A percentile compares a stretch with the other conserved stretches of the same genome.
These are phyloP conservation scores for Isatis tinctoria DNA, from an alignment of 345 rosid species.

Conservation along the genomic window DNA sequence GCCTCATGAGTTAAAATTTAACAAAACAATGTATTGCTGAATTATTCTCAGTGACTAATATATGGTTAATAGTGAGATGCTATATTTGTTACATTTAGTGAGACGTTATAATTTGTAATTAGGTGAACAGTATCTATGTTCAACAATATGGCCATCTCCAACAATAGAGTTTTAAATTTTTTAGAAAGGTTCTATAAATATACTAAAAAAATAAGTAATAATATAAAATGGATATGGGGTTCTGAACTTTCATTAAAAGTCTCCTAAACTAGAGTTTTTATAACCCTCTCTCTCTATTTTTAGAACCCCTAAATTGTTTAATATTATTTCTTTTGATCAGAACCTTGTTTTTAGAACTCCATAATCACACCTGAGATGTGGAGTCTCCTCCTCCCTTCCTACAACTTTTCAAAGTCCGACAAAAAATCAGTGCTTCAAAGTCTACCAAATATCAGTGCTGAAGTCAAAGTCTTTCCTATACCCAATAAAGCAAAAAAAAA, in stretches of 20 bases:
- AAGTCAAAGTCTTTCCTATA: conserved; percentile 32
- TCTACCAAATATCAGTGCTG: conserved; percentile 27
- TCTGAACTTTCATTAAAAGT: too few species aligned
- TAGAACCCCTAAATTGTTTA: too few species aligned
- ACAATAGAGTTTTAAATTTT: too few species aligned
- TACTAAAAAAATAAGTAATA: too few species aligned
- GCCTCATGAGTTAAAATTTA: neutral
- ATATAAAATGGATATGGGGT: too few species aligned
- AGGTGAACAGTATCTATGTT: neutral
- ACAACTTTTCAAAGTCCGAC: conserved; percentile 30
- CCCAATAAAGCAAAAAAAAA: conserved; percentile 10
- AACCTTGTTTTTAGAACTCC: too few species aligned
- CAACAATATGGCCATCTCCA: too few species aligned
- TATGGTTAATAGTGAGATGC: neutral
- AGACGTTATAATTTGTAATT: neutral
- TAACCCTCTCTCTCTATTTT: too few species aligned
- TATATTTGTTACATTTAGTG: neutral
- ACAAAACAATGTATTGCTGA: neutral
- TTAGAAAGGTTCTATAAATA: too few species aligned
- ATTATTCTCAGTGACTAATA: neutral
- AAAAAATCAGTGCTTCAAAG: conserved; percentile 11
- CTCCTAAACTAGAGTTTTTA: too few species aligned
- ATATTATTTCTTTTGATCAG: too few species aligned
- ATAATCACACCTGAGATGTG: neutral
- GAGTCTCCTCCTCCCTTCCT: conserved; percentile 3